Evolutionary conservation across 805 yeast species (phyloP).

Genomic region (Suhomyces vadensis): DNA sequence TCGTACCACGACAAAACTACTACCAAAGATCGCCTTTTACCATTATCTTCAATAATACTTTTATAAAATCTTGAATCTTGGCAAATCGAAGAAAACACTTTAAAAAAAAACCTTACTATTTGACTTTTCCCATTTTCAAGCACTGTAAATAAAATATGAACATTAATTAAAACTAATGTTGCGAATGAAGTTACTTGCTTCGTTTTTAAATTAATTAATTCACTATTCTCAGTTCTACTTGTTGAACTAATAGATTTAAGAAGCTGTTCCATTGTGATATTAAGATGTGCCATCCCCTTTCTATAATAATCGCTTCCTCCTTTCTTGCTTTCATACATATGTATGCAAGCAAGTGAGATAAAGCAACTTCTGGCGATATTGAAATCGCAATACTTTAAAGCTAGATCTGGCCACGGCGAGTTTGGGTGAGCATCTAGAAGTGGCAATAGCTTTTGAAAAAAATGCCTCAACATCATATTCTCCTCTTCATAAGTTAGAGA

Average conservation of each 20-base stretch:
- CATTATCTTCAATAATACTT: constrained; percentile 39
- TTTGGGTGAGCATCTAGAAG: constrained; percentile 60
- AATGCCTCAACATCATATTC: constrained; percentile 55
- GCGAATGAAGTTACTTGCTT: constrained; percentile 34
- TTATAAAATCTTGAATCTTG: constrained; percentile 43
- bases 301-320: constrained; percentile 54
- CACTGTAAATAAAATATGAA: constrained; percentile 54
- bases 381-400: constrained; percentile 56
- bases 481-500: constrained; percentile 47
- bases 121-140: constrained; percentile 57
- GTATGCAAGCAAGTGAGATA: constrained; percentile 56
- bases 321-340: constrained; percentile 51
- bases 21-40: constrained; percentile 50
- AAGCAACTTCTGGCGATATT: constrained; percentile 60
- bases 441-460: constrained; percentile 54
- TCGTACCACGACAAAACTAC: constrained; percentile 62
- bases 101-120: constrained; percentile 48
- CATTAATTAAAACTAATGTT: constrained; percentile 52
- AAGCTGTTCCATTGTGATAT: constrained; percentile 56
- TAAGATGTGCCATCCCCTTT: constrained; percentile 54
- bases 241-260: constrained; percentile 39
- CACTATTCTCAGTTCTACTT: constrained; percentile 9
- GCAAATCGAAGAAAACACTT: constrained; percentile 51
- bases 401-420: constrained; percentile 62
- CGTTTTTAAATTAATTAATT: constrained; percentile 12